These are phyloP conservation scores for Phaeosphaeria sp. DNA, from an alignment of 2,329 filamentous ascomycete species.

Conservation along the genomic window DNA sequence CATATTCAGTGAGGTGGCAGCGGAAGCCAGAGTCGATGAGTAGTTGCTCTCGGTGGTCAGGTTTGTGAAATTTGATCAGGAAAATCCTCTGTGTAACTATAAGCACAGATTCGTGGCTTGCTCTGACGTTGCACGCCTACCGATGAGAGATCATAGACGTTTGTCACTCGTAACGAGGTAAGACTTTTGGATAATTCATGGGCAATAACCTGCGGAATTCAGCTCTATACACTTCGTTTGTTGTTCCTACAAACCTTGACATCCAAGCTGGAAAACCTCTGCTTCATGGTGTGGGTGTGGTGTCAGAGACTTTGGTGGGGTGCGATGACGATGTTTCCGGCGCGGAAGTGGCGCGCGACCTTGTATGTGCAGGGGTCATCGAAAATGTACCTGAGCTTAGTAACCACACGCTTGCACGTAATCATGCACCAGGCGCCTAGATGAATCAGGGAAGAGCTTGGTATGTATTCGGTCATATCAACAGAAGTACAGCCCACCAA, in stretches of 20 bases:
- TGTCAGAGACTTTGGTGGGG: slow-evolving; percentile 38
- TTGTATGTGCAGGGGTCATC: slow-evolving; percentile 29
- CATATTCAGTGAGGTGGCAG: slow-evolving; percentile 90
- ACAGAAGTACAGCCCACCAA: slow-evolving; percentile 10
- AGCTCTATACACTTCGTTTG: neutral
- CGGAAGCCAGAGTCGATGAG: slow-evolving; percentile 95
- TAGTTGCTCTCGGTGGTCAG: slow-evolving; percentile 85
- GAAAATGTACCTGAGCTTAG: slow-evolving; percentile 22
- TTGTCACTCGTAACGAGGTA: slow-evolving; percentile 80
- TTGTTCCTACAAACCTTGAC: slow-evolving; percentile 63
- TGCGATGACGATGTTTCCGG: slow-evolving; percentile 37
- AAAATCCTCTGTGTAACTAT: slow-evolving; percentile 73
- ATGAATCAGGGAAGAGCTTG: slow-evolving; percentile 11
- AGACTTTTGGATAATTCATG: slow-evolving; percentile 85
- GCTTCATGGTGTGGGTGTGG: slow-evolving; percentile 67
- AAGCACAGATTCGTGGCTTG: neutral
- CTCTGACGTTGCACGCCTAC: slow-evolving; percentile 45
- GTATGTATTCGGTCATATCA: slow-evolving; percentile 9
- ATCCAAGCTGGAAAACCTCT: slow-evolving; percentile 79
- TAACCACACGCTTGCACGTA: slow-evolving; percentile 5
- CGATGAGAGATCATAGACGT: slow-evolving; percentile 95
- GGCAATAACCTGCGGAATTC: slow-evolving; percentile 75
- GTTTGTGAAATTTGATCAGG: slow-evolving; percentile 92
- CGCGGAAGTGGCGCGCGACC: slow-evolving; percentile 21
- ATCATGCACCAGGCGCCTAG: neutral